phyloP scores from a whole-genome alignment of 2,329 filamentous ascomycete genomes.

The Zymoseptoria brevis region DNA sequence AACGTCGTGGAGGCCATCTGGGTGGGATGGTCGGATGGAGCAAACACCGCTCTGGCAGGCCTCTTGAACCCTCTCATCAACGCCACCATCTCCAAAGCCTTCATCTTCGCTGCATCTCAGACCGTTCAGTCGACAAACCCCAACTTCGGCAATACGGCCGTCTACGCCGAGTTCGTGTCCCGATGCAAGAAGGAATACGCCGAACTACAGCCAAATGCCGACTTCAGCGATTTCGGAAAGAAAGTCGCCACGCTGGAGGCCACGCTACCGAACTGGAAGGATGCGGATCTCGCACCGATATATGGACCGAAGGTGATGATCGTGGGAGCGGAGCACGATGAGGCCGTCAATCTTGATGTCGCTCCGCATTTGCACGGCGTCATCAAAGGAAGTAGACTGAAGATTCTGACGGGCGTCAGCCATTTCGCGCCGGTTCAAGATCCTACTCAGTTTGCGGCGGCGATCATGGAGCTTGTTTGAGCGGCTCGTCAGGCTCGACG shows the following conservation, averaged over 20 bases:
- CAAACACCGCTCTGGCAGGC: conserved; percentile 32
- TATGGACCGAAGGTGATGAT: conserved; percentile 25
- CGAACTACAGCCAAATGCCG: conserved; percentile 29
- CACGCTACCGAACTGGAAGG: conserved; percentile 29
- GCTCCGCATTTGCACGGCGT: conserved; percentile 30
- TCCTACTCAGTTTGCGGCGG: conserved; percentile 21
- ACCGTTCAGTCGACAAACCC: conserved; percentile 31
- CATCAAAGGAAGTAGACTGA: conserved; percentile 33
- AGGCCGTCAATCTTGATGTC: conserved; percentile 36
- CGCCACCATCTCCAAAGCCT: conserved; percentile 33
- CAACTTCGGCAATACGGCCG: conserved; percentile 28
- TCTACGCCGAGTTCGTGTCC: conserved; percentile 31
- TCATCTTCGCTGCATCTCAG: conserved; percentile 34
- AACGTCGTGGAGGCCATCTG: conserved; percentile 29
- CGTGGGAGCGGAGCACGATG: conserved; percentile 28
- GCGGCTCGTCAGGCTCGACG: not conserved
- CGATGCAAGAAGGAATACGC: conserved; percentile 34
- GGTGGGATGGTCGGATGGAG: conserved; percentile 39
- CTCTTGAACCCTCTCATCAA: conserved; percentile 30
- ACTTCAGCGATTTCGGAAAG: conserved; percentile 33
- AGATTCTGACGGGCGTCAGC: conserved; percentile 34
- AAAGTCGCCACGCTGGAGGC: conserved; percentile 34
- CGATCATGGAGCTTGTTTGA: conserved; percentile 8
- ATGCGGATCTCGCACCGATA: conserved; percentile 18
- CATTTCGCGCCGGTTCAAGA: conserved; percentile 40